Evolutionary conservation across 331 rosid species (phyloP).

Genomic region (Quercus lobata): DNA sequence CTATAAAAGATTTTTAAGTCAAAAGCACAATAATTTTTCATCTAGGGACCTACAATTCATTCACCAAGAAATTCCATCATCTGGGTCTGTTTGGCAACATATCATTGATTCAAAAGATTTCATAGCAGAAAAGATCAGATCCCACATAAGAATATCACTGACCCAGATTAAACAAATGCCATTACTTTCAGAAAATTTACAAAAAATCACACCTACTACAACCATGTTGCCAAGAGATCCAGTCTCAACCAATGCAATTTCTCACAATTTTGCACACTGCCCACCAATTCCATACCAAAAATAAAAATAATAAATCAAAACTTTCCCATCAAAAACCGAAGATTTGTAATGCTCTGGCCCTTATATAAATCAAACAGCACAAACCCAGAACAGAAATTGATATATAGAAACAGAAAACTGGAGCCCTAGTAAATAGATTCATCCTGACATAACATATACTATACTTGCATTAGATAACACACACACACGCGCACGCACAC

Average conservation of each 20-base stretch:
- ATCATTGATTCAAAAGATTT: neutral
- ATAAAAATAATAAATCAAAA: too few relatives aligned
- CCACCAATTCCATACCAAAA: neutral
- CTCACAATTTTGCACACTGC: too few relatives aligned
- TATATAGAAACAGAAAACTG: neutral
- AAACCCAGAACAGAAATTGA: neutral
- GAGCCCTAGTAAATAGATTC: neutral
- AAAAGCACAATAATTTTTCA: too few relatives aligned
- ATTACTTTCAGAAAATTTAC: neutral
- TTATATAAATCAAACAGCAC: neutral
- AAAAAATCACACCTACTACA: constrained; percentile 9
- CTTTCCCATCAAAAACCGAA: too few relatives aligned
- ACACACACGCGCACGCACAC: neutral
- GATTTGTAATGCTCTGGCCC: too few relatives aligned
- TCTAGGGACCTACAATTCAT: neutral
- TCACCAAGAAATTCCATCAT: neutral
- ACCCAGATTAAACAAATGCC: neutral
- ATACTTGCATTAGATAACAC: constrained; percentile 9
- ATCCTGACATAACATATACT: neutral
- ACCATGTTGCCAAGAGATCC: constrained; percentile 26
- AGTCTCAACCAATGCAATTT: constrained; percentile 23
- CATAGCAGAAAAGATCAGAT: constrained; percentile 23
- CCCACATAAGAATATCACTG: constrained; percentile 12
- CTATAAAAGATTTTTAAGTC: too few relatives aligned
- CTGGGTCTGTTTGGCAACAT: neutral